Percentiles rank a stretch among this genome's conserved stretches.
phyloP scores from a whole-genome alignment of 768 basidiomycete species.

The Calocybe indica region DNA sequence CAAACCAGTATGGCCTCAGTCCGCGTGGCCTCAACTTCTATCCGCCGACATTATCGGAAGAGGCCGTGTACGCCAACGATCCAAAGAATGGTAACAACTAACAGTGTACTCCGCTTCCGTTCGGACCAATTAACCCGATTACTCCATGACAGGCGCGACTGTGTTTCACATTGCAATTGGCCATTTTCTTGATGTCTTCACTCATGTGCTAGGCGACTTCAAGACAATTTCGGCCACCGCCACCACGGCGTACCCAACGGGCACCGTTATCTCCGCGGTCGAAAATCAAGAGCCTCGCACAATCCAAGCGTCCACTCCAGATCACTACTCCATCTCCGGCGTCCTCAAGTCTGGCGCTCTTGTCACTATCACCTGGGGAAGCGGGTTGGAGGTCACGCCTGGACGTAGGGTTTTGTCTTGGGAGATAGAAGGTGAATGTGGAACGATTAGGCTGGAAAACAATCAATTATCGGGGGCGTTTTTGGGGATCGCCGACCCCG shows the following conservation, averaged over 20 bases:
- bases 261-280: constrained; percentile 15
- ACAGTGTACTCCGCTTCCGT: not conserved
- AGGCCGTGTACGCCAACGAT: not conserved
- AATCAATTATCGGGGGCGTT: constrained; percentile 7
- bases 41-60: not conserved
- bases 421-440: constrained; percentile 30
- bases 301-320: constrained; percentile 11
- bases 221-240: constrained; percentile 17
- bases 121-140: not conserved
- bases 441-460: constrained; percentile 18
- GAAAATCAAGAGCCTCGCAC: constrained; percentile 18
- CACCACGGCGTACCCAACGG: constrained; percentile 18
- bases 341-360: constrained; percentile 22
- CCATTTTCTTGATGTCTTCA: constrained; percentile 23
- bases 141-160: constrained; percentile 13
- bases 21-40: no score
- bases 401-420: constrained; percentile 22
- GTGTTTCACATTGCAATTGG: constrained; percentile 19
- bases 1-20: no score
- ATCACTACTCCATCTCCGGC: constrained; percentile 24
- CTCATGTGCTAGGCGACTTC: constrained; percentile 24
- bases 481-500: constrained; percentile 16
- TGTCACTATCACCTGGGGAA: constrained; percentile 18
- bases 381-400: constrained; percentile 12
- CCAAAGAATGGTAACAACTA: not conserved